Conservation (phyloP, 257 asterid species). For the Solanum infundibuliforme region DNA sequence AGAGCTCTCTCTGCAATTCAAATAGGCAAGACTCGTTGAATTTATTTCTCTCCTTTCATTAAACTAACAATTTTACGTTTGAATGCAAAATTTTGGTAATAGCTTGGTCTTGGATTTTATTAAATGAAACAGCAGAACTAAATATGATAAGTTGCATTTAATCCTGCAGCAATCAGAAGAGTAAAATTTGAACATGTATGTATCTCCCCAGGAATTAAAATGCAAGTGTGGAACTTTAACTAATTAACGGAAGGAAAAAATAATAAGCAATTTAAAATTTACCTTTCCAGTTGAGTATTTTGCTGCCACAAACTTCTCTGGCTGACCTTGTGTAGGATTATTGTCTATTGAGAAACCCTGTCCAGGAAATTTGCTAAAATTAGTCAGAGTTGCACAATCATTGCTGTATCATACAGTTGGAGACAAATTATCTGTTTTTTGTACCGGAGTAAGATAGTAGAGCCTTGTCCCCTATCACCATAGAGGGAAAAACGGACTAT, state of each 20-base stretch:
- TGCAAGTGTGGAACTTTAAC: not conserved
- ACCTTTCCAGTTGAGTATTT: conserved; percentile 89
- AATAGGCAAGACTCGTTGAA: conserved; percentile 40
- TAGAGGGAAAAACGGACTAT: not conserved
- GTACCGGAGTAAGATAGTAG: not conserved
- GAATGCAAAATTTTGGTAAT: conserved; percentile 36
- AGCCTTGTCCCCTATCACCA: not conserved
- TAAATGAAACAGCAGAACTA: conserved; percentile 38
- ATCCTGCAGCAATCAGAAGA: conserved; percentile 65
- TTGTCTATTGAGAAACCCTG: conserved; percentile 80
- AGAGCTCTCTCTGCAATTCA: conserved; percentile 93
- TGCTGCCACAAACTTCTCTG: conserved; percentile 83
- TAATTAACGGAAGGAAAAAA: not conserved
- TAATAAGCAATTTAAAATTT: not conserved
- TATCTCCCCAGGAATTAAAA: not conserved
- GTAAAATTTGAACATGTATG: conserved; percentile 16
- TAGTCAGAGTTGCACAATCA: not conserved
- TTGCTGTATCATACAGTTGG: not conserved
- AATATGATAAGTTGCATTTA: conserved; percentile 54
- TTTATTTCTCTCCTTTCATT: conserved; percentile 37
- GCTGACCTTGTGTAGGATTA: conserved; percentile 28
- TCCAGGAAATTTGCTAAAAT: not conserved
- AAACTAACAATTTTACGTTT: conserved; percentile 35
- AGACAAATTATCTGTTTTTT: not conserved
- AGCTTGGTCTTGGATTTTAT: conserved; percentile 44